phyloP scores from a whole-genome alignment of 768 basidiomycete genomes.

The Albatrellus ellisii region DNA sequence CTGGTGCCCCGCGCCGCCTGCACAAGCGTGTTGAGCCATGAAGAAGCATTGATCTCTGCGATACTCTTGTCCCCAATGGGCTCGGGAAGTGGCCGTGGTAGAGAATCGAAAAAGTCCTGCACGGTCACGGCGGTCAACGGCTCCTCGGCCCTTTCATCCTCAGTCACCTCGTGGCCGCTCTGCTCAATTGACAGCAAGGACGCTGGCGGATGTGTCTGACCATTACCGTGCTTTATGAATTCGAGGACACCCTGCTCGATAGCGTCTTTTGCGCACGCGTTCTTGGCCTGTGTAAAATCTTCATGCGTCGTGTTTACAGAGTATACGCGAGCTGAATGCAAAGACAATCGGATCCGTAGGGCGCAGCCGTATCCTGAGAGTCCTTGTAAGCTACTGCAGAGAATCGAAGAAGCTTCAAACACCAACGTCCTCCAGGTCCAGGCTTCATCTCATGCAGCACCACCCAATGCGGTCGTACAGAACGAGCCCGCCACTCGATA shows the following conservation, averaged over 20 bases:
- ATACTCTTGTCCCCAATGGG: slow-evolving; percentile 31
- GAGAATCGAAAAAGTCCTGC: slow-evolving; percentile 47
- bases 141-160: slow-evolving; percentile 1
- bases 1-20: slow-evolving; percentile 40
- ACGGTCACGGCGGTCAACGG: slow-evolving; percentile 21
- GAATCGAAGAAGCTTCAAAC: not conserved
- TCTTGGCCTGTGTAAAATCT: slow-evolving; percentile 31
- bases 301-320: slow-evolving; percentile 33
- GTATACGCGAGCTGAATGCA: slow-evolving; percentile 36
- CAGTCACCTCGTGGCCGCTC: slow-evolving; percentile 7
- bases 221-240: slow-evolving; percentile 43
- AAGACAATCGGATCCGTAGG: slow-evolving; percentile 38
- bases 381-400: slow-evolving; percentile 13
- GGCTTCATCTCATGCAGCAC: slow-evolving; percentile 32
- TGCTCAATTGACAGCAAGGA: slow-evolving; percentile 1
- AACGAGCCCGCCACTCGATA: slow-evolving; percentile 36
- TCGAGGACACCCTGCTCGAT: slow-evolving; percentile 40
- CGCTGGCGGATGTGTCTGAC: slow-evolving; percentile 27
- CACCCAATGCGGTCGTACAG: slow-evolving; percentile 42
- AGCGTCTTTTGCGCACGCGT: slow-evolving; percentile 40
- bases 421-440: slow-evolving; percentile 26
- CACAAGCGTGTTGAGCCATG: slow-evolving; percentile 37
- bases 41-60: slow-evolving; percentile 38
- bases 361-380: slow-evolving; percentile 34
- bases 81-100: slow-evolving; percentile 54